These are phyloP conservation scores for Elsinoe fawcettii DNA, from an alignment of 2,329 filamentous ascomycete genomes.

Conservation along the genomic window DNA sequence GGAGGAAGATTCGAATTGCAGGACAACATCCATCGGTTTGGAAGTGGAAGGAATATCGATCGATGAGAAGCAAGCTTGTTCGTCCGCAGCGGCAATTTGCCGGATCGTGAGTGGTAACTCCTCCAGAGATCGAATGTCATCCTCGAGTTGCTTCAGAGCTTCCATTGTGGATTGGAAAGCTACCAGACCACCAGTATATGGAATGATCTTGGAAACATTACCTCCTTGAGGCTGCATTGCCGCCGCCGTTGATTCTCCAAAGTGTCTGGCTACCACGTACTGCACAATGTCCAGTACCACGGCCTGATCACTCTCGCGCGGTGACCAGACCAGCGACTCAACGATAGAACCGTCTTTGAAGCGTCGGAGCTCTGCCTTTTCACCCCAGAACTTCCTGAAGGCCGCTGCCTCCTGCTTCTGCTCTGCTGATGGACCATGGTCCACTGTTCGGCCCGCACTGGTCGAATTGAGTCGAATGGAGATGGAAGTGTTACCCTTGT, in stretches of 20 bases:
- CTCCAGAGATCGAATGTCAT: constrained; percentile 67
- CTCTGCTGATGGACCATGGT: constrained; percentile 81
- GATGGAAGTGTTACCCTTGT: constrained; percentile 45
- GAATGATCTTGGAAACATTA: constrained; percentile 40
- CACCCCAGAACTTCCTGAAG: constrained; percentile 91
- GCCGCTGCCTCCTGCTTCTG: constrained; percentile 71
- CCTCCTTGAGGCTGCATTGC: constrained; percentile 39
- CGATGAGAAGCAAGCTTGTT: constrained; percentile 68
- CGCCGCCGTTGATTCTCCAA: constrained; percentile 52
- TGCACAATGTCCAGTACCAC: constrained; percentile 73
- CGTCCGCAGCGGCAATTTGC: constrained; percentile 65
- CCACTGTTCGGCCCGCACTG: constrained; percentile 67
- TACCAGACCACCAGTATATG: constrained; percentile 31
- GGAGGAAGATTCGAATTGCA: constrained; percentile 88
- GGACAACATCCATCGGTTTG: constrained; percentile 63
- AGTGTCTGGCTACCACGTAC: constrained; percentile 62
- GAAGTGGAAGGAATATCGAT: constrained; percentile 41
- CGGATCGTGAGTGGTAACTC: constrained; percentile 81
- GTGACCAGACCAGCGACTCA: constrained; percentile 79
- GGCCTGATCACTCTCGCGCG: constrained; percentile 49
- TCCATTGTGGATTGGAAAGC: constrained; percentile 62
- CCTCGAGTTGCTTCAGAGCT: constrained; percentile 66
- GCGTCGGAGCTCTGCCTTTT: constrained; percentile 82
- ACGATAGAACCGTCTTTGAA: constrained; percentile 94
- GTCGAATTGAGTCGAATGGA: constrained; percentile 65